These are phyloP conservation scores for Botryosphaeria dothidea DNA, from an alignment of 2,329 filamentous ascomycete species.

Conservation along the genomic window DNA sequence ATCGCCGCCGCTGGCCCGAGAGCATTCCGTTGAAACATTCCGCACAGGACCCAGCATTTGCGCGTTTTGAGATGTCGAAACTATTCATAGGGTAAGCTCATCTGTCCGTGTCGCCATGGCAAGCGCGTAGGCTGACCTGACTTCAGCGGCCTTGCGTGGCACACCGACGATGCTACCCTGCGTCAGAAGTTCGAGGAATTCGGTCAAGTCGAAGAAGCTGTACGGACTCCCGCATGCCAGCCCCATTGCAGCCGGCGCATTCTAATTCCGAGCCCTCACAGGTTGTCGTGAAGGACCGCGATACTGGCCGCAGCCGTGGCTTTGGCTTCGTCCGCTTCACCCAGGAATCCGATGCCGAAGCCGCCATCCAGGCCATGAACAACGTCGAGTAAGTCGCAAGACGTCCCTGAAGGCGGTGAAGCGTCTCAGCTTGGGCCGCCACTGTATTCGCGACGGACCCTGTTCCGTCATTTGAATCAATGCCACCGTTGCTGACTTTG, in stretches of 20 bases:
- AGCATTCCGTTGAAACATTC: conserved; percentile 13
- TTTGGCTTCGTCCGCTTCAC: conserved; percentile 95
- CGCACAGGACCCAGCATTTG: conserved; percentile 12
- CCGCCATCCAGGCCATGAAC: conserved; percentile 78
- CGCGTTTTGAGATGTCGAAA: conserved; percentile 71
- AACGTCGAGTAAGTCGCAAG: conserved; percentile 75
- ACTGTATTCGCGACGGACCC: conserved; percentile 6
- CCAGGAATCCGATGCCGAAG: conserved; percentile 73
- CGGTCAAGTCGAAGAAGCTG: conserved; percentile 89
- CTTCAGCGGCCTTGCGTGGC: conserved; percentile 90
- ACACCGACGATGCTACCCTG: conserved; percentile 87
- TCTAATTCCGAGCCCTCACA: conserved; percentile 40
- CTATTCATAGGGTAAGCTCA: conserved; percentile 84
- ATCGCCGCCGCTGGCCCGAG: neutral
- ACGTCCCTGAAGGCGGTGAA: conserved; percentile 13
- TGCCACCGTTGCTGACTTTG: conserved; percentile 9
- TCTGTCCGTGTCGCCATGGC: conserved; percentile 21
- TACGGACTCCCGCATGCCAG: conserved; percentile 56
- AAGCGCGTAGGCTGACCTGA: conserved; percentile 8
- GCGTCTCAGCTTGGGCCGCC: conserved; percentile 13
- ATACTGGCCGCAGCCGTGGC: conserved; percentile 93
- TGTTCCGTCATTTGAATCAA: neutral
- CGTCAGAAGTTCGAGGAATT: conserved; percentile 92
- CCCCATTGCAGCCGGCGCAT: neutral
- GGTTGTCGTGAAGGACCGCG: conserved; percentile 97